A percentile compares a stretch with the other conserved stretches of the same genome.
phyloP scores from a whole-genome alignment of 306 rosid genomes.

The Rosa chinensis region DNA sequence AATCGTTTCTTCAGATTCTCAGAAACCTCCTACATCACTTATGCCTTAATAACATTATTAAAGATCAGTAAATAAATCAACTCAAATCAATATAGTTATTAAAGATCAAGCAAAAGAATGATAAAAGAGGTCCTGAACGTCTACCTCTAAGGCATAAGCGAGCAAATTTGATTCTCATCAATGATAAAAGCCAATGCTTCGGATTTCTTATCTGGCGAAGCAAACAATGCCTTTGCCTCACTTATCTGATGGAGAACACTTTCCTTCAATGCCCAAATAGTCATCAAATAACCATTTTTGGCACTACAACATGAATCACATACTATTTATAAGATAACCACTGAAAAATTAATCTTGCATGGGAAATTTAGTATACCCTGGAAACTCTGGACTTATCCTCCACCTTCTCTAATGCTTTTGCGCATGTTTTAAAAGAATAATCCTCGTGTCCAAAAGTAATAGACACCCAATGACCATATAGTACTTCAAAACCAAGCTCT shows the following conservation, averaged over 20 bases:
- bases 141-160: slow-evolving; percentile 74
- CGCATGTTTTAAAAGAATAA: slow-evolving; percentile 99
- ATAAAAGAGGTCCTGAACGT: slow-evolving; percentile 63
- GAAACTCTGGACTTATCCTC: slow-evolving; percentile 12
- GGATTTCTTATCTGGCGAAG: slow-evolving; percentile 35
- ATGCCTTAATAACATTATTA: too few relatives aligned
- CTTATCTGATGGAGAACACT: slow-evolving; percentile 6
- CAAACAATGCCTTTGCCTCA: slow-evolving; percentile 53
- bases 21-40: too few relatives aligned
- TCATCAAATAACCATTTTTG: slow-evolving; percentile 10
- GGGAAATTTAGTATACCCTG: slow-evolving; percentile 39
- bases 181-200: slow-evolving; percentile 88
- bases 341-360: slow-evolving; percentile 5
- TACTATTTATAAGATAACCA: too few relatives aligned
- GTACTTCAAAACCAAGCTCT: slow-evolving; percentile 74
- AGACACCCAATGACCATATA: slow-evolving; percentile 96
- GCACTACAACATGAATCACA: background rate
- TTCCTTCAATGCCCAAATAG: slow-evolving; percentile 66
- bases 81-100: too few relatives aligned
- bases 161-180: slow-evolving; percentile 76
- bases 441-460: slow-evolving; percentile 99
- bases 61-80: too few relatives aligned
- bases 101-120: too few relatives aligned
- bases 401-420: slow-evolving; percentile 35
- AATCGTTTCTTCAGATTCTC: too few relatives aligned